Base-by-base conservation (phyloP, 192 early-diverging fungal species). In the Backusella morwellensis region DNA sequence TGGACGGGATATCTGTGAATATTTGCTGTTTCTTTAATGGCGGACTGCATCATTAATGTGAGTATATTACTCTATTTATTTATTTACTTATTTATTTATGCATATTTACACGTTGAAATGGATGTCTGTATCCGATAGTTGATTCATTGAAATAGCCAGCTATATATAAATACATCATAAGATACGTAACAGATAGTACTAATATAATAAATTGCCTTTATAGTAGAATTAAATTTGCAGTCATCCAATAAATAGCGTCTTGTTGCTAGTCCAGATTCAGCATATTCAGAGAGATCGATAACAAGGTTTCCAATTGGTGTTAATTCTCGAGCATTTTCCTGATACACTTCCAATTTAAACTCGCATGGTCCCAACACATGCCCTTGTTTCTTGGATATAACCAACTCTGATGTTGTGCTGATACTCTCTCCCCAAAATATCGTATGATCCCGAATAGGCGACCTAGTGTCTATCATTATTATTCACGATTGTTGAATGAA, bases 201-300 rank as follows among this genome's bases (percentile, higher is more conserved):
- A 32, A 9, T 21, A 54, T n/a, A 56, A 7, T 77, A 66, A 9
- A 23, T 77, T 36, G 93, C 92, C 86, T 91, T 94, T 29, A 94
- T 76, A 0, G 89, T 93, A 21, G 93, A 92, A 81, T 94, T 94
- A 73, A 93, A 85, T 85, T 93, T 93, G 79, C 87, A 89, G n/a
- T 93, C 88, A 70, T 93, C 86, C 50, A 92, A 82, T 56, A 91
- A 83, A 69, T 90, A 91, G 19, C 89, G 83, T 50, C 87, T 72
- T 32, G 88, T 86, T 38, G 85, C 85, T 67, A 63, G 36, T 11
- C 86, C 82, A 35, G 84, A 80, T 41, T 80, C 84, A 15, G 91
- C 93, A 78, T 91, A 94, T 77, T 95, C 93, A 5, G 95, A 88
- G 17, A 97, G 84, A 82, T 95, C 94, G 54, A 97, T 78, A 8